Percentiles rank a stretch among this genome's conserved stretches.
phyloP scores from a whole-genome alignment of 352 stramenopile genomes.

The Globisporangium nodosum region DNA sequence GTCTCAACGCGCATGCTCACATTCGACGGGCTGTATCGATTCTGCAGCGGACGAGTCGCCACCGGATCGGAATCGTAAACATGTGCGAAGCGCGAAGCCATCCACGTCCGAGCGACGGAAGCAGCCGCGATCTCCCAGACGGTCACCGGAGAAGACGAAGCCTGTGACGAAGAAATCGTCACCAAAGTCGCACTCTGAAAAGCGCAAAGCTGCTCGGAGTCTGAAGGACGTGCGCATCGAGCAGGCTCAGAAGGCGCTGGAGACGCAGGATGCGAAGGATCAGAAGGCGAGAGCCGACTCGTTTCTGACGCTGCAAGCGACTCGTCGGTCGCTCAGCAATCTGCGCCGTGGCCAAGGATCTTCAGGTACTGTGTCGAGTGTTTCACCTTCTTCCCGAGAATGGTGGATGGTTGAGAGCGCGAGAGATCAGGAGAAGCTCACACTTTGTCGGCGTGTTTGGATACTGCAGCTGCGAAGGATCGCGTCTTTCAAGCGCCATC shows the following conservation, averaged over 20 bases:
- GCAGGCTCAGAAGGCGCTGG: conserved; percentile 13
- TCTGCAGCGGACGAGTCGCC: background rate
- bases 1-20: background rate
- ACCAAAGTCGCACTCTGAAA: background rate
- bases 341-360: background rate
- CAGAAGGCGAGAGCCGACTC: background rate
- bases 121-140: background rate
- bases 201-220: conserved; percentile 3
- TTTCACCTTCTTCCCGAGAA: background rate
- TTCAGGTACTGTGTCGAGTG: background rate
- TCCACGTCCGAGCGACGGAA: background rate
- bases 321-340: background rate
- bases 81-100: background rate
- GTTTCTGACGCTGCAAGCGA: background rate
- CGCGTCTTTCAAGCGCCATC: background rate
- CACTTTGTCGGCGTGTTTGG: background rate
- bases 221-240: conserved; percentile 15
- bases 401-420: too few species aligned
- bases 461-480: background rate
- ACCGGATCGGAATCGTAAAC: background rate
- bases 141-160: background rate
- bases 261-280: conserved; percentile 2
- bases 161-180: background rate
- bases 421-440: background rate
- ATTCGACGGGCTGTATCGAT: background rate